Conservation (phyloP, 768 basidiomycete species). For the Tephrocybe sp. region DNA sequence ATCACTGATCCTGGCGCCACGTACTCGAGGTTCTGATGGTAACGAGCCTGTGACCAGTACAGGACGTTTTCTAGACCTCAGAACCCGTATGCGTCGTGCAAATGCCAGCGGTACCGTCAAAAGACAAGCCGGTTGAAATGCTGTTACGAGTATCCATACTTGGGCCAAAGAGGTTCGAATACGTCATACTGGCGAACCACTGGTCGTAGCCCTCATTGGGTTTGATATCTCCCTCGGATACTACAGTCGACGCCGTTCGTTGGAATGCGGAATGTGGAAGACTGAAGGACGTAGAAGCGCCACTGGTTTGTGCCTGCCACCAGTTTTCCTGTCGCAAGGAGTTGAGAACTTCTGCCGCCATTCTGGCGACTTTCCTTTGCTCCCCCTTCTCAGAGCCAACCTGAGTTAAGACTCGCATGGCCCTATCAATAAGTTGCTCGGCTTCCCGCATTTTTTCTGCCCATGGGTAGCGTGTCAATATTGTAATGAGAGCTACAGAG, state of each 20-base stretch:
- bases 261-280: background rate
- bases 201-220: constrained; percentile 6
- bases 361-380: constrained; percentile 35
- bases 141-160: background rate
- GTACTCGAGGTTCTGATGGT: background rate
- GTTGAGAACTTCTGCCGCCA: constrained; percentile 37
- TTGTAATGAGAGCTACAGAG: constrained; percentile 42
- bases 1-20: background rate
- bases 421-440: constrained; percentile 35
- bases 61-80: background rate
- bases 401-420: constrained; percentile 33
- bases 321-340: constrained; percentile 28
- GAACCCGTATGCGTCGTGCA: background rate
- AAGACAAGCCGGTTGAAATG: background rate
- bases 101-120: background rate
- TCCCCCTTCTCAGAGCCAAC: constrained; percentile 34
- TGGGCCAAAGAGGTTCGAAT: constrained; percentile 4
- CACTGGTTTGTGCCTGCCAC: constrained; percentile 17
- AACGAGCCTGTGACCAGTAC: too few species aligned
- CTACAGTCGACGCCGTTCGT: background rate
- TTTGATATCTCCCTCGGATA: background rate
- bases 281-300: background rate
- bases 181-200: constrained; percentile 11
- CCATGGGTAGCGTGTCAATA: constrained; percentile 37
- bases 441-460: constrained; percentile 36